Evolutionary conservation across 768 basidiomycete species (phyloP).

Genomic region (Tylopilus rubrobrunneus): DNA sequence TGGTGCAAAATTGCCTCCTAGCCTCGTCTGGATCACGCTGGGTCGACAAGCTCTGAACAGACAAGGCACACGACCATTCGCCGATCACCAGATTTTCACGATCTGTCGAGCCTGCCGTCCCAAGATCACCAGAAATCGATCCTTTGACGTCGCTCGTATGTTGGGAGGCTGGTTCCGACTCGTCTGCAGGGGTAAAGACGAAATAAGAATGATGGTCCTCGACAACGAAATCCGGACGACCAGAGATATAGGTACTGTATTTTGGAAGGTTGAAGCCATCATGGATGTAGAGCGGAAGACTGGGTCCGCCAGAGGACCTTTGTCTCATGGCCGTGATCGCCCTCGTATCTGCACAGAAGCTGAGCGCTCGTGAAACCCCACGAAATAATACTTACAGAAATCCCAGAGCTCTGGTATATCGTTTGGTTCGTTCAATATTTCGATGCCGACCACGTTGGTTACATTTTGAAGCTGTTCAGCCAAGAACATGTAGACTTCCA

Average conservation of each 20-base stretch:
- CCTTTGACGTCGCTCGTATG: slow-evolving; percentile 39
- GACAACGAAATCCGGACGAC: slow-evolving; percentile 58
- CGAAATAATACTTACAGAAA: slow-evolving; percentile 25
- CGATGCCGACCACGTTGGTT: slow-evolving; percentile 54
- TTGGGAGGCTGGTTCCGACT: slow-evolving; percentile 38
- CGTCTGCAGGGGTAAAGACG: slow-evolving; percentile 57
- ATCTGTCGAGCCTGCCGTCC: slow-evolving; percentile 26
- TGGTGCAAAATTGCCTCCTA: slow-evolving; percentile 49
- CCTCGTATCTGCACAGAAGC: slow-evolving; percentile 10
- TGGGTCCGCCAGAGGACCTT: slow-evolving; percentile 18
- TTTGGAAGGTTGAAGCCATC: slow-evolving; percentile 56
- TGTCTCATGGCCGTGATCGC: slow-evolving; percentile 23
- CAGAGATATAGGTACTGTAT: slow-evolving; percentile 40
- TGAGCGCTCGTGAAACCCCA: neutral
- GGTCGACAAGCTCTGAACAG: slow-evolving; percentile 43
- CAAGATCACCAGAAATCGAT: slow-evolving; percentile 9
- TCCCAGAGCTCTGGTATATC: slow-evolving; percentile 44
- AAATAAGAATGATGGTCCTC: slow-evolving; percentile 76
- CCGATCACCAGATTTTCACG: slow-evolving; percentile 45
- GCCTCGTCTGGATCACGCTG: slow-evolving; percentile 44
- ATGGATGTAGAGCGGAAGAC: slow-evolving; percentile 63
- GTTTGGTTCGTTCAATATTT: slow-evolving; percentile 54
- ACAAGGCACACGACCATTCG: slow-evolving; percentile 52
- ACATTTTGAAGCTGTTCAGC: slow-evolving; percentile 33
- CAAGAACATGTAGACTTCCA: slow-evolving; percentile 38